These are phyloP conservation scores for Coprinopsis marcescibilis DNA, from an alignment of 768 basidiomycete genomes.

Conservation along the genomic window DNA sequence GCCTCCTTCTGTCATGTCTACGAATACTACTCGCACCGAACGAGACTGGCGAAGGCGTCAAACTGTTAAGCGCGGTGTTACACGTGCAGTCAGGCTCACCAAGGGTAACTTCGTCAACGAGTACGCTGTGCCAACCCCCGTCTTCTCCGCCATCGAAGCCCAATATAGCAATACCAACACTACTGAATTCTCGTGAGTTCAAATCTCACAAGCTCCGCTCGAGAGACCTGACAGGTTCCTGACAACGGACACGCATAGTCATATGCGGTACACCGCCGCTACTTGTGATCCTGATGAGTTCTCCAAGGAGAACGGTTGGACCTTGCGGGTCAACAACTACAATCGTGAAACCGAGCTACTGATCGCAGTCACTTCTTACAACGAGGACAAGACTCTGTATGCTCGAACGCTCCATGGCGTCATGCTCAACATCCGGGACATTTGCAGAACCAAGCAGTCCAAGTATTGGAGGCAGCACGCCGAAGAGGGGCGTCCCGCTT, in stretches of 20 bases:
- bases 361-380: conserved; percentile 92
- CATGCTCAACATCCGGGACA: conserved; percentile 97
- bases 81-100: conserved; percentile 91
- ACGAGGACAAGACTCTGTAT: conserved; percentile 90
- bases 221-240: background rate
- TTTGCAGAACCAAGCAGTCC: conserved; percentile 92
- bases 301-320: conserved; percentile 71
- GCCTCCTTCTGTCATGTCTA: conserved; percentile 47
- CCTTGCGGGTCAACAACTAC: conserved; percentile 78
- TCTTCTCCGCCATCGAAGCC: conserved; percentile 74
- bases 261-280: conserved; percentile 93
- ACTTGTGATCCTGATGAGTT: conserved; percentile 92
- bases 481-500: conserved; percentile 78
- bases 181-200: conserved; percentile 87
- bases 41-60: conserved; percentile 72
- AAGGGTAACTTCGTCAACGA: conserved; percentile 91
- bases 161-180: conserved; percentile 69
- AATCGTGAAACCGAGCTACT: conserved; percentile 88
- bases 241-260: conserved; percentile 32
- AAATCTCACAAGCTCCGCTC: too few relatives aligned
- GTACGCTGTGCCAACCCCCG: conserved; percentile 81
- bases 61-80: conserved; percentile 86
- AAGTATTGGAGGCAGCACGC: conserved; percentile 85
- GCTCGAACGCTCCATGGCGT: conserved; percentile 90
- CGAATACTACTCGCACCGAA: conserved; percentile 51